Percentiles rank a stretch among this genome's conserved stretches.
These are phyloP conservation scores for Marasmius tenuissimus DNA, from an alignment of 1,284 basidiomycete genomes.

Conservation along the genomic window DNA sequence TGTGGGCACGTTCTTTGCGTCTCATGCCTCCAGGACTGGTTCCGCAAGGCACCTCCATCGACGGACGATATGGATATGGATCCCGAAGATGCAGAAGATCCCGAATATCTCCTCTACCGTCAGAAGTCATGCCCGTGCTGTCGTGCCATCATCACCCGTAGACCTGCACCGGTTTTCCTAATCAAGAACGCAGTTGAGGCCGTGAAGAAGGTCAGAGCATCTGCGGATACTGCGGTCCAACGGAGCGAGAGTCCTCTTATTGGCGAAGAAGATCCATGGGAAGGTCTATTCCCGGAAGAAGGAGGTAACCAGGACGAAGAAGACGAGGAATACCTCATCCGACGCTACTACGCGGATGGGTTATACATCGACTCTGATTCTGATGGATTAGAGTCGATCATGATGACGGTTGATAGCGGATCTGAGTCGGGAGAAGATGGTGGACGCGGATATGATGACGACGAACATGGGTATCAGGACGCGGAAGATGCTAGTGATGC, in stretches of 20 bases:
- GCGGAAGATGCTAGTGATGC: conserved; percentile 24
- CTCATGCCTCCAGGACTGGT: conserved; percentile 72
- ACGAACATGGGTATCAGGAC: conserved; percentile 21
- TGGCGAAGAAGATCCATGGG: conserved; percentile 59
- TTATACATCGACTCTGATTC: conserved; percentile 27
- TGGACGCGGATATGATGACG: conserved; percentile 29
- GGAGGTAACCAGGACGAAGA: conserved; percentile 38
- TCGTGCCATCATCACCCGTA: conserved; percentile 51
- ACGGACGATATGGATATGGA: conserved; percentile 54
- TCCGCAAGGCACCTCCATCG: conserved; percentile 58
- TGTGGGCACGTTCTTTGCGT: conserved; percentile 75
- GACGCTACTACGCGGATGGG: not conserved
- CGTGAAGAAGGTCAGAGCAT: conserved; percentile 42
- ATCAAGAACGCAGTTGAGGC: conserved; percentile 58
- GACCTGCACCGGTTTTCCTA: conserved; percentile 67
- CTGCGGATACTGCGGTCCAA: conserved; percentile 12
- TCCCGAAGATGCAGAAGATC: conserved; percentile 47
- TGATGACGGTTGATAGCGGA: not conserved
- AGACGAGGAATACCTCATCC: conserved; percentile 5
- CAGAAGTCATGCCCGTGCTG: conserved; percentile 73
- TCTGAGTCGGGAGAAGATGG: conserved; percentile 17
- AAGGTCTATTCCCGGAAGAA: conserved; percentile 57
- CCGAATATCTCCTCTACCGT: conserved; percentile 51
- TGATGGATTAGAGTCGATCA: conserved; percentile 14
- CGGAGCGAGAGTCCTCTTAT: conserved; percentile 14